Evolutionary conservation across 1,139 yeast species (phyloP).

Genomic region (Blastobotrys proliferans): DNA sequence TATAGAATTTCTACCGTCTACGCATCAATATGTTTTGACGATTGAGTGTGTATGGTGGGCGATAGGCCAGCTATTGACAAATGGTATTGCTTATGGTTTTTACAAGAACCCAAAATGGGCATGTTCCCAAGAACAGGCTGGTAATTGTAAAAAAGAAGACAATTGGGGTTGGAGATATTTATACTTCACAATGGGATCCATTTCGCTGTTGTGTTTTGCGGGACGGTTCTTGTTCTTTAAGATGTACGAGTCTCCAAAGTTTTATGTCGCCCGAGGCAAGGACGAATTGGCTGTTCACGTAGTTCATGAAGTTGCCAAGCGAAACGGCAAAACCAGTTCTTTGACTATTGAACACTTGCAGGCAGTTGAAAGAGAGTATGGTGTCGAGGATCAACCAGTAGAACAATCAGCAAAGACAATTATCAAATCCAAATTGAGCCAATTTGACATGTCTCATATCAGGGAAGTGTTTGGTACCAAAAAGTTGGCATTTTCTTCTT

Average conservation of each 20-base stretch:
- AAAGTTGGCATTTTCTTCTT: conserved; percentile 41
- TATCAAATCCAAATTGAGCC: conserved; percentile 7
- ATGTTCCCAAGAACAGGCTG: conserved; percentile 36
- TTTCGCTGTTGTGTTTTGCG: conserved; percentile 47
- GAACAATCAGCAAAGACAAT: not conserved
- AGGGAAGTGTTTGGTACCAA: conserved; percentile 38
- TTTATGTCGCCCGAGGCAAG: conserved; percentile 45
- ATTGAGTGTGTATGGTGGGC: conserved; percentile 59
- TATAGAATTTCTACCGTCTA: conserved; percentile 51
- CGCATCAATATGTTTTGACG: conserved; percentile 50
- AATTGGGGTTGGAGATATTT: conserved; percentile 60
- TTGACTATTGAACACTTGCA: conserved; percentile 44
- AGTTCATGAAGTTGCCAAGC: conserved; percentile 17
- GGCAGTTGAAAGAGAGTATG: conserved; percentile 34
- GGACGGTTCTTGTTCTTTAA: conserved; percentile 44
- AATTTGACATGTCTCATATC: conserved; percentile 19
- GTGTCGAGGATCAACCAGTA: not conserved
- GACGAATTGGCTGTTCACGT: conserved; percentile 43
- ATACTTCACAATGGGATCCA: conserved; percentile 49
- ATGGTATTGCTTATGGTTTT: conserved; percentile 52
- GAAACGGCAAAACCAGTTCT: conserved; percentile 36
- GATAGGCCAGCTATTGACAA: conserved; percentile 54
- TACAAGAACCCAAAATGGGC: conserved; percentile 42
- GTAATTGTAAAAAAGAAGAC: conserved; percentile 41
- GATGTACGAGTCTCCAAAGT: conserved; percentile 55